Evolutionary conservation across 495 filamentous ascomycete species (phyloP), one percentile per base, ranked within the genome.

Genomic region (Penicillium manginii): DNA sequence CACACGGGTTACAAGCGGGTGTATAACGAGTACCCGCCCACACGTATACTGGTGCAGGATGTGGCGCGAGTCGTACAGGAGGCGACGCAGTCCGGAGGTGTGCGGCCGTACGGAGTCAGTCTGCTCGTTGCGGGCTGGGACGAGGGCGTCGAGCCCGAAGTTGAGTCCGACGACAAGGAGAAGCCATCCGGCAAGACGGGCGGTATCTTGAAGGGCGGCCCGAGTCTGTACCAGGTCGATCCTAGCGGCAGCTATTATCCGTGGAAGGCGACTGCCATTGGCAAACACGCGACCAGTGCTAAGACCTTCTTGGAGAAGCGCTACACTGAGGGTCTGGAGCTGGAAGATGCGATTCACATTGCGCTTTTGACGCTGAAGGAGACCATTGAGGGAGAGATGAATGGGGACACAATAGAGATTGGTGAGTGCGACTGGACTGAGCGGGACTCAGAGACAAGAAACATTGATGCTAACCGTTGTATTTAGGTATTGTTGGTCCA

Each of bases 11-110:
- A 98, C 86, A 99, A 99, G 84, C 92, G 94, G 73, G 90, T 99
- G 75, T 99, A 99, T 82, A 99, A 99, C 78, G 94, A 99, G 81
- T 99, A 99, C 83, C 94, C 94, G 14, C 94, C 94, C 10, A 99
- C 96, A 26, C 85, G 94, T 60, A 99, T 99, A 84, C 81, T 99
- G 73, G 94, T 99, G 55, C 94, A 99, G 77, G 96, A 99, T 68
- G 93, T 99, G 52, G 94, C 94, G 45, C 86, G 91, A 63, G 92
- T 97, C 55, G 96, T 99, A 88, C 96, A 99, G 73, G 94, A 99
- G 76, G 94, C 94, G 26, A 99, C 94, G 43, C 94, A 99, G 77
- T 93, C 89, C 54, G 94, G 93, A 73, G 94, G 94, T 84, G 93
- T 99, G 55, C 86, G 94, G 45, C 94, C 94, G n/a, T 99, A 97